Evolutionary conservation across 208 protist genomes (phyloP).

Genomic region (Angomonas ambiguus): DNA sequence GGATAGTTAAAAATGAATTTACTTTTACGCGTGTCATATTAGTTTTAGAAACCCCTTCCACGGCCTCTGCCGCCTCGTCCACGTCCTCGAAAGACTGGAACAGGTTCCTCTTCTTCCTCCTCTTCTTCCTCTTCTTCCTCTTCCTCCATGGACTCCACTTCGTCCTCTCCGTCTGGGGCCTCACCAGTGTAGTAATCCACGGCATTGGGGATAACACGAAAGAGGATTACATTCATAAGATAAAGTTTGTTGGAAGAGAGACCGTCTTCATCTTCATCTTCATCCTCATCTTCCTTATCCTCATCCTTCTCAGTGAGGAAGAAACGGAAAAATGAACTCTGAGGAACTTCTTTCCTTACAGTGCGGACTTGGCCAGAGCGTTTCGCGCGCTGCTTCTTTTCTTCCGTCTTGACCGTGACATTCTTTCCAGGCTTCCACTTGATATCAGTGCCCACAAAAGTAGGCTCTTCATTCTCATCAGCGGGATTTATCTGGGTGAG

Average conservation of each 20-base stretch:
- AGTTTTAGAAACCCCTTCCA: not conserved
- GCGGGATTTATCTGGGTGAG: slow-evolving; percentile 37
- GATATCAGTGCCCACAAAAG: slow-evolving; percentile 46
- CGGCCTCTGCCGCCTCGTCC: not conserved
- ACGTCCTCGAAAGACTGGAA: not conserved
- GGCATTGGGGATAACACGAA: slow-evolving; percentile 66
- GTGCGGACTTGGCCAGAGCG: slow-evolving; percentile 40
- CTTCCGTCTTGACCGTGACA: slow-evolving; percentile 49
- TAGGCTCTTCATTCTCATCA: slow-evolving; percentile 32
- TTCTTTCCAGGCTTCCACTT: slow-evolving; percentile 84
- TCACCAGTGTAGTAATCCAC: slow-evolving; percentile 86
- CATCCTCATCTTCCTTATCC: slow-evolving; percentile 22
- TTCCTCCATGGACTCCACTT: slow-evolving; percentile 61
- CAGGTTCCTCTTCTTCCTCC: slow-evolving; percentile 51
- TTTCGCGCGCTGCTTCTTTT: slow-evolving; percentile 54
- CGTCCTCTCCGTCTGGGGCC: slow-evolving; percentile 69
- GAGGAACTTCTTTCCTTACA: slow-evolving; percentile 36
- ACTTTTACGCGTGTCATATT: not conserved
- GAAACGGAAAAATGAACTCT: slow-evolving; percentile 76
- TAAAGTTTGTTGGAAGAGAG: slow-evolving; percentile 40
- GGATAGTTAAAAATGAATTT: not conserved
- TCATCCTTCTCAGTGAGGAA: slow-evolving; percentile 41
- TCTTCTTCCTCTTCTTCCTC: slow-evolving; percentile 76
- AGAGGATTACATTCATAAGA: slow-evolving; percentile 52
- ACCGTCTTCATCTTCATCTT: slow-evolving; percentile 22